Evolutionary conservation across 257 asterid species (phyloP), one percentile per base, ranked within the genome.

Genomic region (Solanum lycopersicoides): DNA sequence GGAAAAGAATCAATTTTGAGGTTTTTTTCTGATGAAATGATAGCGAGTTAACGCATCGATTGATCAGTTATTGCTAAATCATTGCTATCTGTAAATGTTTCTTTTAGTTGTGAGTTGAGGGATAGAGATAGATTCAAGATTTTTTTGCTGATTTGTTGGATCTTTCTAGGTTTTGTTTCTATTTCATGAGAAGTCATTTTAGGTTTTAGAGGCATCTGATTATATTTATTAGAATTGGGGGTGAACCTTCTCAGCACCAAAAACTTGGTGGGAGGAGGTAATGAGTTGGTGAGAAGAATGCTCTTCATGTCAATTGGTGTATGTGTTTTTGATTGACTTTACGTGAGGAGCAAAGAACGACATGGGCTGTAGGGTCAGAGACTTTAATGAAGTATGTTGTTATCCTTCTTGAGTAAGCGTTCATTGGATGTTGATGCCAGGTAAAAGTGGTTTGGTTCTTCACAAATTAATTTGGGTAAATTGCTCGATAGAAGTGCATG

Each of bases 341-440:
- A 88, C 72, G 90, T 89, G 91, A 88, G 82, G 90, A 73, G 68
- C 85, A 83, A 79, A 89, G 69, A 89, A 87, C 90, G 96, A 91
- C 87, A 94, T 96, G 98, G 99, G 95, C 93, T 44, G 92, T 91
- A 92, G 91, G 86, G 86, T 90, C 89, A 60, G 86, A 87, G 72
- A 89, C 89, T 76, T 89, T 89, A 89, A 42, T 90, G 93, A 94
- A 93, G 94, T 88, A 95, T 96, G 99, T 95, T 96, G 98, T 90
- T 96, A 91, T 95, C 99, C 93, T 96, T 95, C 93, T 92, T 97
- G 94, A 97, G 99, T 94, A 97, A 95, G 95, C 99, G 98, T 90
- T 84, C 92, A 18, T 90, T 95, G 93, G 91, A 93, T 88, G 97
- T 92, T 90, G 99, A 95, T 95, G 91, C 98, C 87, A 97, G 98